Evolutionary conservation across 1,284 basidiomycete species (phyloP).

Genomic region (Tremellales sp.): DNA sequence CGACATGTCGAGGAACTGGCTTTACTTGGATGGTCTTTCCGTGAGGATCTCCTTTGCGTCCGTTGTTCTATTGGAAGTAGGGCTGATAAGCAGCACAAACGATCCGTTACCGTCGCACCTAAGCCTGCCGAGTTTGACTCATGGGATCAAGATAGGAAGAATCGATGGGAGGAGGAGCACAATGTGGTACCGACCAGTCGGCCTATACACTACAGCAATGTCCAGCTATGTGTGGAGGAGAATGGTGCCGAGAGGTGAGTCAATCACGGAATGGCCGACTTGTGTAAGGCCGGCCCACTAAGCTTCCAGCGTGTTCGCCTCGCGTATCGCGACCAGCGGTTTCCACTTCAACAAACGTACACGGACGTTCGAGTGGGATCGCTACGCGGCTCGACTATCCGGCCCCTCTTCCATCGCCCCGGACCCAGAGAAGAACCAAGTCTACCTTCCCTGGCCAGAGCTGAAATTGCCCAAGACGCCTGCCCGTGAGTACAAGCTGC

Average conservation of each 20-base stretch:
- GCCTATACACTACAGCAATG: conserved; percentile 44
- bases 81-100: conserved; percentile 26
- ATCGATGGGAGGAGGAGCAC: conserved; percentile 24
- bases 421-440: conserved; percentile 15
- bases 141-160: conserved; percentile 18
- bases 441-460: conserved; percentile 36
- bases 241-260: conserved; percentile 26
- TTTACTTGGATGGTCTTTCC: conserved; percentile 37
- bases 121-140: conserved; percentile 27
- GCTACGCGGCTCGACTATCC: conserved; percentile 33
- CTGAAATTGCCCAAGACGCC: conserved; percentile 6
- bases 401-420: conserved; percentile 5
- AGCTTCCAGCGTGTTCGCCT: conserved; percentile 33
- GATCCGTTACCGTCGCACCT: conserved; percentile 26
- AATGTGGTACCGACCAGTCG: conserved; percentile 24
- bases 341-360: conserved; percentile 26
- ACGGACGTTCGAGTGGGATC: conserved; percentile 26
- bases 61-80: no score
- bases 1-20: conserved; percentile 38
- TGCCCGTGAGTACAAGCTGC: background rate
- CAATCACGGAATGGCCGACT: background rate
- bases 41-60: no score
- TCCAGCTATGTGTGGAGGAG: conserved; percentile 43
- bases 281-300: background rate
- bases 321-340: conserved; percentile 30